A percentile compares a stretch with the other conserved stretches of the same genome.
These are phyloP conservation scores for Geotrichum siamense DNA, from an alignment of 1,139 yeast genomes.

Conservation along the genomic window DNA sequence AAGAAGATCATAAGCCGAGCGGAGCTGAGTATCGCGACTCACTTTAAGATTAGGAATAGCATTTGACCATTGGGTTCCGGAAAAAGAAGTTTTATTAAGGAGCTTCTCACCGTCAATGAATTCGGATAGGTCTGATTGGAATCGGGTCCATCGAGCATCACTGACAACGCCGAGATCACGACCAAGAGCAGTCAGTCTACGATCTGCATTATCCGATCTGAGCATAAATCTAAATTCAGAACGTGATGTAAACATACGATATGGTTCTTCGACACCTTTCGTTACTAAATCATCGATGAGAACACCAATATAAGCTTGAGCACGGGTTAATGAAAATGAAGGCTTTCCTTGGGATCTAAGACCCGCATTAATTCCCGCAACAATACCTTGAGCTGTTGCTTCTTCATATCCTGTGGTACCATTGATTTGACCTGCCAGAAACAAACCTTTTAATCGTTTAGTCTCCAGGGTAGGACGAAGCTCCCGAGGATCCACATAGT, in stretches of 20 bases:
- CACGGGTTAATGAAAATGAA: constrained; percentile 54
- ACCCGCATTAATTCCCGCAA: constrained; percentile 95
- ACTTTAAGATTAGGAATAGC: constrained; percentile 33
- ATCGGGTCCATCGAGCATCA: constrained; percentile 51
- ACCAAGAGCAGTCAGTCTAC: constrained; percentile 68
- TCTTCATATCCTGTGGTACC: constrained; percentile 99
- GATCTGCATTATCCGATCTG: constrained; percentile 90
- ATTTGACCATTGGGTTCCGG: constrained; percentile 57
- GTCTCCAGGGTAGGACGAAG: constrained; percentile 73
- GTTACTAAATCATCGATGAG: constrained; percentile 89
- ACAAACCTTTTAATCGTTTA: constrained; percentile 68
- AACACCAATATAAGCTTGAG: constrained; percentile 89
- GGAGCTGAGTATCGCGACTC: constrained; percentile 41
- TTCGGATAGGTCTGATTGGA: constrained; percentile 40
- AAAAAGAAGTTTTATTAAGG: constrained; percentile 42
- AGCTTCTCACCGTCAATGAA: constrained; percentile 43
- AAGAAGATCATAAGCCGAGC: constrained; percentile 51
- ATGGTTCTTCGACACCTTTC: constrained; percentile 95
- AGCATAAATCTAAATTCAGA: constrained; percentile 87
- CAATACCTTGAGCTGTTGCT: constrained; percentile 93
- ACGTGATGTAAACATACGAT: constrained; percentile 95
- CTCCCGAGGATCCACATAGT: constrained; percentile 91
- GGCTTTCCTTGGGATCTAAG: constrained; percentile 37
- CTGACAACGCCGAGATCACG: constrained; percentile 59
- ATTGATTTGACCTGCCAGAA: constrained; percentile 92